phyloP scores from a whole-genome alignment of 352 stramenopile species.

The Pythium volutum region DNA sequence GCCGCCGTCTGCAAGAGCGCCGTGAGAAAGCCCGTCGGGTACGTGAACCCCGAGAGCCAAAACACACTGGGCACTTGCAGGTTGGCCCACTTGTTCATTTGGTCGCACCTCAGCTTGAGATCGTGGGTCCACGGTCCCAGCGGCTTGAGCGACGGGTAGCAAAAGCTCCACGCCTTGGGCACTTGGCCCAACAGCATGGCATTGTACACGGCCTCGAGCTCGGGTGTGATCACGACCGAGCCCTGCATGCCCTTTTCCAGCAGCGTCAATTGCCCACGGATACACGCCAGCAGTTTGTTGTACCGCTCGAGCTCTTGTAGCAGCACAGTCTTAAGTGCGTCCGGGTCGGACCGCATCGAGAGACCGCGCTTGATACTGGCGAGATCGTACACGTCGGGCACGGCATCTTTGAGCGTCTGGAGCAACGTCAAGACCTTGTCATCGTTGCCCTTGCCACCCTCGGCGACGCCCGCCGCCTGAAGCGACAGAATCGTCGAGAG shows the following conservation, averaged over 20 bases:
- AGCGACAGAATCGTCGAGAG: conserved; percentile 89
- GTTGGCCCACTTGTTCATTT: conserved; percentile 91
- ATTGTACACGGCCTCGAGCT: conserved; percentile 93
- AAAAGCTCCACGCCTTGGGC: conserved; percentile 90
- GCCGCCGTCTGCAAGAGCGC: conserved; percentile 94
- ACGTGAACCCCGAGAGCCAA: conserved; percentile 96
- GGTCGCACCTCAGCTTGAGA: conserved; percentile 85
- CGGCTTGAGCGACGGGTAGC: conserved; percentile 94
- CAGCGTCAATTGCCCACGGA: conserved; percentile 77
- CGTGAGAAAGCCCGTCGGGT: conserved; percentile 95
- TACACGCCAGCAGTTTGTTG: conserved; percentile 84
- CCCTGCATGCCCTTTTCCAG: conserved; percentile 92
- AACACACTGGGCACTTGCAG: conserved; percentile 85
- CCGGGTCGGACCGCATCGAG: conserved; percentile 71
- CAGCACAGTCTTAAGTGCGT: conserved; percentile 93
- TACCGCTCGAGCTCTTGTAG: conserved; percentile 95
- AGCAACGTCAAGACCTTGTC: conserved; percentile 87
- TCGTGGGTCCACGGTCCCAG: conserved; percentile 92
- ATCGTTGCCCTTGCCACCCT: conserved; percentile 83
- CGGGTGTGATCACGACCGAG: conserved; percentile 93
- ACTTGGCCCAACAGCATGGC: conserved; percentile 87
- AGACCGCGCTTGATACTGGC: conserved; percentile 71
- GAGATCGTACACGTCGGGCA: conserved; percentile 91
- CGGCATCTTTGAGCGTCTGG: conserved; percentile 78
- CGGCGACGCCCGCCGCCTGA: conserved; percentile 77